A percentile compares a stretch with the other conserved stretches of the same genome.
phyloP scores from a whole-genome alignment of 345 rosid genomes.

The Moricandia moricandioides region DNA sequence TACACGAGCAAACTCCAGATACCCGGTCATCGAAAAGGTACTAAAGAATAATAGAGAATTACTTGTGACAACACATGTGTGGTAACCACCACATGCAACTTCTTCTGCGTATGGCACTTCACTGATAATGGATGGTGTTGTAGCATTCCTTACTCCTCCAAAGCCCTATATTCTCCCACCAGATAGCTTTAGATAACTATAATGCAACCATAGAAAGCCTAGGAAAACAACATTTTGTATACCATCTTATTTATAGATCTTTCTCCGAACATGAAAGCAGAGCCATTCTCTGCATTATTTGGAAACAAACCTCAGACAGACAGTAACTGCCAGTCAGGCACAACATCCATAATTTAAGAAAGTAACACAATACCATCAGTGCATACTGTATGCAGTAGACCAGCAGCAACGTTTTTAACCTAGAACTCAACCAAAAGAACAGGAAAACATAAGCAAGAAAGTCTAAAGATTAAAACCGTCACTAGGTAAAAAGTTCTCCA shows the following conservation, averaged over 20 bases:
- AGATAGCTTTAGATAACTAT: constrained; percentile 5
- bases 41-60: constrained; percentile 26
- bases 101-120: constrained; percentile 64
- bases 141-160: constrained; percentile 48
- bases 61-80: constrained; percentile 83
- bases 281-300: constrained; percentile 67
- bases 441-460: constrained; percentile 19
- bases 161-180: constrained; percentile 47
- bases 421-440: constrained; percentile 33
- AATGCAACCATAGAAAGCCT: constrained; percentile 1
- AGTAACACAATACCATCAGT: constrained; percentile 57
- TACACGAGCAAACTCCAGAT: no score
- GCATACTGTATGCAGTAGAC: constrained; percentile 86
- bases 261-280: constrained; percentile 81
- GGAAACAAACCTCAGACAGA: constrained; percentile 21
- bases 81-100: constrained; percentile 94
- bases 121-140: constrained; percentile 54
- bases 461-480: constrained; percentile 5
- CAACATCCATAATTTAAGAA: constrained; percentile 11
- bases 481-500: constrained; percentile 6
- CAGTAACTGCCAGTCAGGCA: neutral
- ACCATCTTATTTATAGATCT: constrained; percentile 52
- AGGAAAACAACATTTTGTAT: constrained; percentile 10
- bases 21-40: neutral
- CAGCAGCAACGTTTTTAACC: constrained; percentile 82